phyloP scores from a whole-genome alignment of 495 filamentous ascomycete genomes.

The Halenospora varia region DNA sequence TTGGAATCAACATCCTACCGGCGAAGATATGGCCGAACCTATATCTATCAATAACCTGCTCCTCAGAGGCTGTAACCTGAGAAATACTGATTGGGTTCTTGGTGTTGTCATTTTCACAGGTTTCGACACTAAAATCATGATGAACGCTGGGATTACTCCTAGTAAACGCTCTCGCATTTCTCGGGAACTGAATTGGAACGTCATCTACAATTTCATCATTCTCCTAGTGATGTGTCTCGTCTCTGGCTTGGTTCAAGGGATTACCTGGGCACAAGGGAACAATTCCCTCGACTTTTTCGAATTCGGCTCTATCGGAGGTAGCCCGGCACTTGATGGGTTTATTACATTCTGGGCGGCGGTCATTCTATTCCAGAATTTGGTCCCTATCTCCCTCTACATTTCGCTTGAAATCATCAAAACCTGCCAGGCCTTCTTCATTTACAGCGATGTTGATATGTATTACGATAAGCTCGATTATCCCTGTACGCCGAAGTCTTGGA shows the following conservation, averaged over 20 bases:
- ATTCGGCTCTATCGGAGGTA: constrained; percentile 76
- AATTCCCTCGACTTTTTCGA: constrained; percentile 83
- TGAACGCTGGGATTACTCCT: constrained; percentile 96
- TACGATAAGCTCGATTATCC: constrained; percentile 90
- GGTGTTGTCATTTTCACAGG: constrained; percentile 97
- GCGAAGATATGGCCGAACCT: constrained; percentile 81
- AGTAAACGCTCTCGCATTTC: constrained; percentile 89
- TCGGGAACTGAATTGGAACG: constrained; percentile 93
- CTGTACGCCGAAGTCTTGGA: constrained; percentile 98
- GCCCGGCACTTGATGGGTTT: constrained; percentile 75
- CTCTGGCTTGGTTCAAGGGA: constrained; percentile 77
- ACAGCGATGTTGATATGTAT: constrained; percentile 93
- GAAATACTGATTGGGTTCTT: constrained; percentile 95
- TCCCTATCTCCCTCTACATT: constrained; percentile 97
- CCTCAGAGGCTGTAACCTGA: constrained; percentile 85
- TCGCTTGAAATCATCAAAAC: constrained; percentile 94
- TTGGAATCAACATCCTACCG: constrained; percentile 71
- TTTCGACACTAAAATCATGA: constrained; percentile 98
- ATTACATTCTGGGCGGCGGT: constrained; percentile 95
- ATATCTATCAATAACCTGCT: constrained; percentile 93
- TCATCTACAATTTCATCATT: constrained; percentile 93
- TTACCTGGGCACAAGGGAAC: constrained; percentile 69
- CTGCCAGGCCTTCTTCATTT: constrained; percentile 94
- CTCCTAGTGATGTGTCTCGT: constrained; percentile 88
- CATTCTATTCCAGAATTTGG: constrained; percentile 96